phyloP scores from a whole-genome alignment of 2,329 filamentous ascomycete genomes.

The Fusarium sublunatum region DNA sequence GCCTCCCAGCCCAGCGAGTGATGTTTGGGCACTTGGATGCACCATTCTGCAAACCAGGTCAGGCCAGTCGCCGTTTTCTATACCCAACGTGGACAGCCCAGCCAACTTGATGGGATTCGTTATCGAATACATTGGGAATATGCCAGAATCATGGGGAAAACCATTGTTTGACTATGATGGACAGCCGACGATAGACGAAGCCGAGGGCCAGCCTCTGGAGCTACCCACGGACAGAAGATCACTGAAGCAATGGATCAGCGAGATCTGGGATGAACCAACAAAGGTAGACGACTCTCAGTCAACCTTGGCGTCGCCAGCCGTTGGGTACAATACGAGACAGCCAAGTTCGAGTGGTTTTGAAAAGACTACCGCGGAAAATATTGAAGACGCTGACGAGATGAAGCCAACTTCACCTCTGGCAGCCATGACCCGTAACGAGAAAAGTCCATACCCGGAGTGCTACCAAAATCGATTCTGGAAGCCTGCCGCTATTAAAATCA shows the following conservation, averaged over 20 bases:
- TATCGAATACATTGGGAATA: slow-evolving; percentile 15
- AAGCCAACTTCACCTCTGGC: too few relatives aligned
- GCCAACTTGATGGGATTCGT: slow-evolving; percentile 11
- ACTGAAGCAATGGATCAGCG: neutral
- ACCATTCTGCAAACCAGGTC: slow-evolving; percentile 18
- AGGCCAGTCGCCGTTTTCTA: slow-evolving; percentile 15
- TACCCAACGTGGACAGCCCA: slow-evolving; percentile 7
- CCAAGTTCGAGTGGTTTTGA: too few relatives aligned
- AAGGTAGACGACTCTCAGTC: neutral
- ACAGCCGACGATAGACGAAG: slow-evolving; percentile 4
- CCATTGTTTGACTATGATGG: slow-evolving; percentile 21
- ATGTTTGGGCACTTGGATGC: slow-evolving; percentile 26
- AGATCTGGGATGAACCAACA: slow-evolving; percentile 16
- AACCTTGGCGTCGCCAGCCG: neutral
- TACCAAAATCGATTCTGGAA: slow-evolving; percentile 25
- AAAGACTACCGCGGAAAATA: too few relatives aligned
- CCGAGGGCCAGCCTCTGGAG: neutral
- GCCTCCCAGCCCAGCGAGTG: slow-evolving; percentile 10
- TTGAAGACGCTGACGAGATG: too few relatives aligned
- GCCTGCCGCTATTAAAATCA: slow-evolving; percentile 14
- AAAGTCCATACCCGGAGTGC: slow-evolving; percentile 10
- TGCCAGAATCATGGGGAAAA: slow-evolving; percentile 11
- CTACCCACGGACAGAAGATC: neutral
- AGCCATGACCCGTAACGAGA: neutral
- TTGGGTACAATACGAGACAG: too few relatives aligned